These are phyloP conservation scores for Hanseniaspora sp. DNA, from an alignment of 1,139 yeast species.

Conservation along the genomic window DNA sequence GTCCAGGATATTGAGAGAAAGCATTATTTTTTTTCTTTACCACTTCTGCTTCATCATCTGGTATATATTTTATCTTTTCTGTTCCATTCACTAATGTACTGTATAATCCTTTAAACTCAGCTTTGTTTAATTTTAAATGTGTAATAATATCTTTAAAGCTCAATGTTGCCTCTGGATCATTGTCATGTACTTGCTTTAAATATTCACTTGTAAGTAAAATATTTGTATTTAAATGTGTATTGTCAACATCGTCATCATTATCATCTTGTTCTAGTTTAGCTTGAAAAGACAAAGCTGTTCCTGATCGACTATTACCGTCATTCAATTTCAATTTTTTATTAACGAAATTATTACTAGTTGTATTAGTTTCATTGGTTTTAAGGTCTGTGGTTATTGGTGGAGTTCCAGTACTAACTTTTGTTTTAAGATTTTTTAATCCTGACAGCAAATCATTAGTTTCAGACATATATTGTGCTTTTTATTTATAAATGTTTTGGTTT, in stretches of 20 bases:
- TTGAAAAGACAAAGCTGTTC: conserved; percentile 11
- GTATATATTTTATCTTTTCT: conserved; percentile 6
- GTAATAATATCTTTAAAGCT: conserved; percentile 40
- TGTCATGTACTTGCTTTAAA: conserved; percentile 12
- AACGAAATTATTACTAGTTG: background rate
- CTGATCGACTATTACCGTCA: conserved; percentile 1
- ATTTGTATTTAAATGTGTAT: conserved; percentile 11
- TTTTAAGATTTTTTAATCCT: conserved; percentile 10
- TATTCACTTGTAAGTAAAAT: conserved; percentile 9
- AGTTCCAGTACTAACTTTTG: background rate
- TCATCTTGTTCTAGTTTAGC: conserved; percentile 3
- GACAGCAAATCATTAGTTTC: conserved; percentile 4
- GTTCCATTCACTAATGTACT: conserved; percentile 6
- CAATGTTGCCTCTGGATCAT: conserved; percentile 4
- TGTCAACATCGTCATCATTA: conserved; percentile 4
- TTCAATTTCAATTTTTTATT: conserved; percentile 7
- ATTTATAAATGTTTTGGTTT: background rate
- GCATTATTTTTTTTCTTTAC: conserved; percentile 44
- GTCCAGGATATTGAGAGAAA: conserved; percentile 56
- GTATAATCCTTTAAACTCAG: conserved; percentile 24
- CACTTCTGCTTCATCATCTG: conserved; percentile 30
- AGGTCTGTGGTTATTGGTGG: background rate
- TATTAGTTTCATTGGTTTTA: background rate
- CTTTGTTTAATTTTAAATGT: conserved; percentile 38
- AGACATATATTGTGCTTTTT: background rate